Conservation (phyloP, 75 land plant species). For the Adiantum capillusveneris region DNA sequence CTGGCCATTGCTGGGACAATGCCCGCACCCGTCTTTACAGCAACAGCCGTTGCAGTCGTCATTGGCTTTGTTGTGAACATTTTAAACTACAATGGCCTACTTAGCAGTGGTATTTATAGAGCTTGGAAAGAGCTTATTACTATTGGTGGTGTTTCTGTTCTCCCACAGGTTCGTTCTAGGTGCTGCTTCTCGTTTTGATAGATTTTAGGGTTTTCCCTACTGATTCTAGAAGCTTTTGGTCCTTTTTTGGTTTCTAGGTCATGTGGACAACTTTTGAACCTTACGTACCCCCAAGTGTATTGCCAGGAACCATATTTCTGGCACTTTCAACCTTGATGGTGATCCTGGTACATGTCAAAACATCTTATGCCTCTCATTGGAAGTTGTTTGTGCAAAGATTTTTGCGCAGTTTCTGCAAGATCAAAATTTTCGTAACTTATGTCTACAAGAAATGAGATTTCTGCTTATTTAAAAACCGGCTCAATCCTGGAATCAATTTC, state of each 20-base stretch:
- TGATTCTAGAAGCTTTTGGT: neutral
- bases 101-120: constrained; percentile 14
- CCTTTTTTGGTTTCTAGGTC: constrained; percentile 19
- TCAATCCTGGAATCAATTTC: no score
- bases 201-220: neutral
- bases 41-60: constrained; percentile 21
- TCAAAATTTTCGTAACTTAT: no score
- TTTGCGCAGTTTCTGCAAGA: no score
- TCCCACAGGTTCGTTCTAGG: constrained; percentile 18
- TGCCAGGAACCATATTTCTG: constrained; percentile 25
- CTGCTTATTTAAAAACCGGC: no score
- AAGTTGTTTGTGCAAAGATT: no score
- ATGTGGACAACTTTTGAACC: constrained; percentile 46
- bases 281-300: constrained; percentile 19
- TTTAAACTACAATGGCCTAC: constrained; percentile 19
- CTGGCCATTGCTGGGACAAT: constrained; percentile 34
- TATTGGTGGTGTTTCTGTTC: constrained; percentile 38
- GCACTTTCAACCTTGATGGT: constrained; percentile 5
- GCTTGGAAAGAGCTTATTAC: constrained; percentile 17
- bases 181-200: no score
- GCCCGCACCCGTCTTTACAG: constrained; percentile 17
- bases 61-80: constrained; percentile 23
- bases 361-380: no score
- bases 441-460: no score
- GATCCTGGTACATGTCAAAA: constrained; percentile 10